These are phyloP conservation scores for Penicillium verhagenii DNA, from an alignment of 495 filamentous ascomycete genomes.

Conservation along the genomic window DNA sequence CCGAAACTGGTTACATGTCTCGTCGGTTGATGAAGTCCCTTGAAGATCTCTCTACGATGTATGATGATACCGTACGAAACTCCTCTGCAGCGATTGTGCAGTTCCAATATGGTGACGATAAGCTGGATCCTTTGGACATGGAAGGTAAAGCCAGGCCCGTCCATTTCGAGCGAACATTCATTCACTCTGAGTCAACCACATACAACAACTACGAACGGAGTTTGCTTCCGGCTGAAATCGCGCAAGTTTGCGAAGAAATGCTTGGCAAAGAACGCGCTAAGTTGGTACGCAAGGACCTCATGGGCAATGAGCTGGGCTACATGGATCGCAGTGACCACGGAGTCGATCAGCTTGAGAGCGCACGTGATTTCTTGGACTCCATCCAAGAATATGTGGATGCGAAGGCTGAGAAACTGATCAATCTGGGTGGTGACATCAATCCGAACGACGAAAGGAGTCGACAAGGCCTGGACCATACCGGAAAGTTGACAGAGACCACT, in stretches of 20 bases:
- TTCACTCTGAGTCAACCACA: slow-evolving; percentile 73
- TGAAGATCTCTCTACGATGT: slow-evolving; percentile 87
- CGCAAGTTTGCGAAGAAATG: slow-evolving; percentile 58
- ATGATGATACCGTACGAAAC: slow-evolving; percentile 92
- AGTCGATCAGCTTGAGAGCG: slow-evolving; percentile 83
- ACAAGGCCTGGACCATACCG: slow-evolving; percentile 62
- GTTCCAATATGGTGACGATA: slow-evolving; percentile 95
- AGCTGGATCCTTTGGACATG: slow-evolving; percentile 95
- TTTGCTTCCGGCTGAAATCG: slow-evolving; percentile 72
- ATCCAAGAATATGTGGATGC: slow-evolving; percentile 66
- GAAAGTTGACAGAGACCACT: slow-evolving; percentile 74
- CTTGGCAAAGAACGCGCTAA: slow-evolving; percentile 64
- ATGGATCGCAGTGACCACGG: slow-evolving; percentile 61
- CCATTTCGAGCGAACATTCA: slow-evolving; percentile 88
- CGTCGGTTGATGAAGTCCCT: slow-evolving; percentile 96
- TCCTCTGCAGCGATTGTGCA: slow-evolving; percentile 83
- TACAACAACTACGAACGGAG: slow-evolving; percentile 72
- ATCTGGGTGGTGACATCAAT: slow-evolving; percentile 39
- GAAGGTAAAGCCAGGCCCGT: slow-evolving; percentile 92
- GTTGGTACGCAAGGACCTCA: slow-evolving; percentile 56
- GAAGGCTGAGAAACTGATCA: slow-evolving; percentile 54
- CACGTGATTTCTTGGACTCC: slow-evolving; percentile 74
- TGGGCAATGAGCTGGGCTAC: slow-evolving; percentile 56
- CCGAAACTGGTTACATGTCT: slow-evolving; percentile 99
- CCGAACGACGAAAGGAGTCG: slow-evolving; percentile 37